A percentile compares a stretch with the other conserved stretches of the same genome.
These are phyloP conservation scores for Naumovozyma dairenensis DNA, from an alignment of 805 yeast species.

Conservation along the genomic window DNA sequence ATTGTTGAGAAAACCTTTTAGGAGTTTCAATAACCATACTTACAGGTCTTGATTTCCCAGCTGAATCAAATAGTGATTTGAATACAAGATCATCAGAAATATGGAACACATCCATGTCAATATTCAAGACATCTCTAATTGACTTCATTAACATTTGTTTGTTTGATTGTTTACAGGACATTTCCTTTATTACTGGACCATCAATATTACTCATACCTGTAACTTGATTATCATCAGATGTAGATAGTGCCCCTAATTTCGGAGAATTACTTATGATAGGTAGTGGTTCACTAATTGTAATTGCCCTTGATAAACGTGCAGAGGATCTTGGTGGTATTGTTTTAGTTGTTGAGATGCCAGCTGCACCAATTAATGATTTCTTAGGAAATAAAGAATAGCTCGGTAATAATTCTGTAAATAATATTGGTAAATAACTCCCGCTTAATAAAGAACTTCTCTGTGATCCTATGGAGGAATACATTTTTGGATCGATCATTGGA, in stretches of 20 bases:
- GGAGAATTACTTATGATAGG: constrained; percentile 1
- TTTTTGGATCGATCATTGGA: constrained; percentile 27
- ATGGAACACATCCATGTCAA: constrained; percentile 48
- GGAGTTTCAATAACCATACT: constrained; percentile 41
- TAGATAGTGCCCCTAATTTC: background rate
- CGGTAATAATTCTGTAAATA: constrained; percentile 51
- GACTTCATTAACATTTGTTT: constrained; percentile 44
- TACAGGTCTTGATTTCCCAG: constrained; percentile 33
- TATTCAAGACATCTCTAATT: constrained; percentile 54
- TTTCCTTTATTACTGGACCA: constrained; percentile 21
- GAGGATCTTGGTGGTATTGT: constrained; percentile 18
- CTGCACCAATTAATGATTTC: constrained; percentile 43
- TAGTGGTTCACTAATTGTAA: constrained; percentile 9
- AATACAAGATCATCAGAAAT: constrained; percentile 48
- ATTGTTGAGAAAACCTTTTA: constrained; percentile 32
- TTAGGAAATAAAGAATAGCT: constrained; percentile 48
- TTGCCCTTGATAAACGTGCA: constrained; percentile 12
- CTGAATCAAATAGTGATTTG: constrained; percentile 39
- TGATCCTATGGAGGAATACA: constrained; percentile 30
- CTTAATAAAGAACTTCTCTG: constrained; percentile 47
- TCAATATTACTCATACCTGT: constrained; percentile 43
- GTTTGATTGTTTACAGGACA: constrained; percentile 20
- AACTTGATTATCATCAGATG: constrained; percentile 15
- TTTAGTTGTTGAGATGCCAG: constrained; percentile 29
- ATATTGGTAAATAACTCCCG: constrained; percentile 55